Conservation (phyloP, 495 filamentous ascomycete genomes). For the Xylaria scruposa region DNA sequence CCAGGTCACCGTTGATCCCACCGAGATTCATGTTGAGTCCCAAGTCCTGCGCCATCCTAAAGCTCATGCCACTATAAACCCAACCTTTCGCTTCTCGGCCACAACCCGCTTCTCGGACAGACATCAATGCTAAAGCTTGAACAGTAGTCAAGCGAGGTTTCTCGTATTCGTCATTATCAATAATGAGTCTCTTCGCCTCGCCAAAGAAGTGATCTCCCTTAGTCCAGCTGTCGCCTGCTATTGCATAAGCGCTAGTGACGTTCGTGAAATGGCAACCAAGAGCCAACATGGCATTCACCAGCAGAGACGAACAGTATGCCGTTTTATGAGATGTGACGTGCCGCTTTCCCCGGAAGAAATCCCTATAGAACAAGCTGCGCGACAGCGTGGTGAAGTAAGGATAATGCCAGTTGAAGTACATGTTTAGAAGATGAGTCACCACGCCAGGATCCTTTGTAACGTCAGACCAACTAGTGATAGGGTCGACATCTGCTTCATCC, state of each 20-base stretch:
- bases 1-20: slow-evolving; percentile 60
- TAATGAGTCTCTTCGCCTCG: slow-evolving; percentile 87
- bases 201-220: slow-evolving; percentile 97
- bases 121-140: slow-evolving; percentile 94
- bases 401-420: slow-evolving; percentile 99
- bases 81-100: slow-evolving; percentile 94
- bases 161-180: slow-evolving; percentile 93
- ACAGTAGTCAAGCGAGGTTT: slow-evolving; percentile 91
- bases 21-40: slow-evolving; percentile 88
- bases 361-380: slow-evolving; percentile 85
- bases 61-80: slow-evolving; percentile 98
- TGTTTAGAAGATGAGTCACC: slow-evolving; percentile 86
- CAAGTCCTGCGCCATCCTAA: slow-evolving; percentile 96
- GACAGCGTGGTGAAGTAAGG: slow-evolving; percentile 94
- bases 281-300: slow-evolving; percentile 96
- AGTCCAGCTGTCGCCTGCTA: slow-evolving; percentile 75
- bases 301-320: slow-evolving; percentile 83
- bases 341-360: slow-evolving; percentile 73
- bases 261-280: slow-evolving; percentile 96
- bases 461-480: slow-evolving; percentile 82
- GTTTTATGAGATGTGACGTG: slow-evolving; percentile 53
- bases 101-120: slow-evolving; percentile 94
- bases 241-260: slow-evolving; percentile 69
- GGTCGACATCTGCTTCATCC: slow-evolving; percentile 60
- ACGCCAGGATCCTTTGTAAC: slow-evolving; percentile 82